Evolutionary conservation across 345 rosid genomes (phyloP).

Genomic region (Leavenworthia alabamica): DNA sequence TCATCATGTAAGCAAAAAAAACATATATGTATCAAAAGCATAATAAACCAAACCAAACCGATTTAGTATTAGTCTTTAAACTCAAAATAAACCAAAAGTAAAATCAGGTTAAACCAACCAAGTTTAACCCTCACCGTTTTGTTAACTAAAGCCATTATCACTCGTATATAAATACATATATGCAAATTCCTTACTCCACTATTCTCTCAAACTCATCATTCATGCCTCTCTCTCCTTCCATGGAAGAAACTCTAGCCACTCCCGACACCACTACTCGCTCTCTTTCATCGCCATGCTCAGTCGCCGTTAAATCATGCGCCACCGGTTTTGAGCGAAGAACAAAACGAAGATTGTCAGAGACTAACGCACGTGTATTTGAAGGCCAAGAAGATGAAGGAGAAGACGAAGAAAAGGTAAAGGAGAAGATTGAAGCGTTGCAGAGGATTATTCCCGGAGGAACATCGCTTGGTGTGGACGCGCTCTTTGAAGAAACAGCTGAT

Average conservation of each 20-base stretch:
- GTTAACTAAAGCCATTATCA: conserved; percentile 9
- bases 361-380: conserved; percentile 13
- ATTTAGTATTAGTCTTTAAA: neutral
- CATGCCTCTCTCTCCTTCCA: conserved; percentile 4
- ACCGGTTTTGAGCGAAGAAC: conserved; percentile 28
- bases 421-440: conserved; percentile 59
- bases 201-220: conserved; percentile 26
- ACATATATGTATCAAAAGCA: neutral
- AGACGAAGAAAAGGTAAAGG: conserved; percentile 37
- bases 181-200: conserved; percentile 20
- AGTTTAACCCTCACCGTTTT: neutral
- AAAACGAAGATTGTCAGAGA: conserved; percentile 24
- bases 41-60: neutral
- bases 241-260: conserved; percentile 34
- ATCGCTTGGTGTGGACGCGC: conserved; percentile 45
- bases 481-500: conserved; percentile 67
- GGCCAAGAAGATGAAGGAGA: no score
- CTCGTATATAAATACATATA: neutral
- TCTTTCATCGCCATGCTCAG: conserved; percentile 5
- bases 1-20: neutral
- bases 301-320: conserved; percentile 24
- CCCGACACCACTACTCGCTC: conserved; percentile 3
- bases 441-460: conserved; percentile 71
- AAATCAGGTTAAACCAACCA: no score
- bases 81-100: neutral